Percentiles rank a stretch among this genome's conserved stretches.
These are phyloP conservation scores for Trichoderma asperelloides DNA, from an alignment of 495 filamentous ascomycete genomes.

Conservation along the genomic window DNA sequence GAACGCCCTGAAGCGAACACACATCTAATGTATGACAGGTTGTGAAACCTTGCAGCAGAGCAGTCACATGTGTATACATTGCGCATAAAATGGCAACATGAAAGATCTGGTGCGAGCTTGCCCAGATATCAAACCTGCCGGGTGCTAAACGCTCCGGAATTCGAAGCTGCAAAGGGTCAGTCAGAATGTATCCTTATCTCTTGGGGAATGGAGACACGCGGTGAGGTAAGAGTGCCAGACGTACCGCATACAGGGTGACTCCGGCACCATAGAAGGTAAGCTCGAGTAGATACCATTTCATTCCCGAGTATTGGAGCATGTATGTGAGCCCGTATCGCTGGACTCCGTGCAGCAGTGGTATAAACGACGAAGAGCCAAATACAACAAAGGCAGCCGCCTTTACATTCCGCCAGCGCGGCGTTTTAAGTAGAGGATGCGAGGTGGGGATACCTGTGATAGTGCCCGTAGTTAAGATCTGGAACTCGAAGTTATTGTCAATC, in stretches of 20 bases:
- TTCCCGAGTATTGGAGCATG: neutral
- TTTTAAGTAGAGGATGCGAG: neutral
- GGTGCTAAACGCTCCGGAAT: constrained; percentile 53
- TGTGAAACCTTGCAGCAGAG: neutral
- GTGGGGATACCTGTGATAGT: neutral
- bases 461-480: neutral
- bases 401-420: neutral
- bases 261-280: neutral
- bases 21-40: neutral
- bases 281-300: neutral
- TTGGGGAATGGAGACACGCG: neutral
- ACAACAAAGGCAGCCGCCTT: neutral
- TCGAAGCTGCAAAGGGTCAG: neutral
- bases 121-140: constrained; percentile 63
- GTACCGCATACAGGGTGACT: neutral
- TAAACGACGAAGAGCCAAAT: neutral
- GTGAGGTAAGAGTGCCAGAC: neutral
- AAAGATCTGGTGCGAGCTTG: constrained; percentile 73
- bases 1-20: neutral
- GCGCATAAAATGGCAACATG: constrained; percentile 63
- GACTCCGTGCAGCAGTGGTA: neutral
- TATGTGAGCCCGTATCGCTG: neutral
- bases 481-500: neutral
- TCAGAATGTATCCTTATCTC: neutral
- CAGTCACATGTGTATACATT: constrained; percentile 48